Conservation (phyloP, 2,329 filamentous ascomycete genomes). For the Apiospora arundinis region DNA sequence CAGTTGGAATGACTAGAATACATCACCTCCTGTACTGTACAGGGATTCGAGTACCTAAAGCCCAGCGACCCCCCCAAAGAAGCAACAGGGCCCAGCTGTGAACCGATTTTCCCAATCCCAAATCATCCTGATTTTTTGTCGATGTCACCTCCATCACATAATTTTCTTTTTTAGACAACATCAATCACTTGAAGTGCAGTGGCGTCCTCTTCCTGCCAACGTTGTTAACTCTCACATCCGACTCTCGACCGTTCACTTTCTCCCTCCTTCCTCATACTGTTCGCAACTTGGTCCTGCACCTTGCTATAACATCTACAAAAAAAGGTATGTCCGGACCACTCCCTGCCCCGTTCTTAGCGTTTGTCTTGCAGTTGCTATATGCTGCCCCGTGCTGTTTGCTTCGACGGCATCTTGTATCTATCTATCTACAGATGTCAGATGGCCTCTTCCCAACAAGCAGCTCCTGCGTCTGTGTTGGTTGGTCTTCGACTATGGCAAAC, state of each 20-base stretch:
- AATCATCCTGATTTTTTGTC: constrained; percentile 23
- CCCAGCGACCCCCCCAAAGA: constrained; percentile 16
- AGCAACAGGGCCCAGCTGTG: constrained; percentile 13
- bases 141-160: constrained; percentile 24
- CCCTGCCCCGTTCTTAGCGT: constrained; percentile 28
- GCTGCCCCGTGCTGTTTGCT: constrained; percentile 24
- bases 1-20: constrained; percentile 18
- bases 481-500: neutral
- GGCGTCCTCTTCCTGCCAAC: constrained; percentile 11
- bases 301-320: constrained; percentile 19
- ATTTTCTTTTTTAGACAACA: constrained; percentile 25
- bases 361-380: constrained; percentile 21
- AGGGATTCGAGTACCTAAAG: constrained; percentile 17
- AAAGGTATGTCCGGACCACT: constrained; percentile 28
- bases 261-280: constrained; percentile 1
- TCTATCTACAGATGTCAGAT: constrained; percentile 18
- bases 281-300: constrained; percentile 22
- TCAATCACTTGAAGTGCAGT: constrained; percentile 11
- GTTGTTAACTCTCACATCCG: constrained; percentile 14
- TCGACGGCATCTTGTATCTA: constrained; percentile 6
- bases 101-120: constrained; percentile 20
- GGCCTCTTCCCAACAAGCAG: neutral
- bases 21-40: constrained; percentile 21
- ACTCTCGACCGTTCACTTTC: neutral
- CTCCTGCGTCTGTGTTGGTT: neutral